Evolutionary conservation across 805 yeast genomes (phyloP).

Genomic region (Saccharomycopsis lassenensis): DNA sequence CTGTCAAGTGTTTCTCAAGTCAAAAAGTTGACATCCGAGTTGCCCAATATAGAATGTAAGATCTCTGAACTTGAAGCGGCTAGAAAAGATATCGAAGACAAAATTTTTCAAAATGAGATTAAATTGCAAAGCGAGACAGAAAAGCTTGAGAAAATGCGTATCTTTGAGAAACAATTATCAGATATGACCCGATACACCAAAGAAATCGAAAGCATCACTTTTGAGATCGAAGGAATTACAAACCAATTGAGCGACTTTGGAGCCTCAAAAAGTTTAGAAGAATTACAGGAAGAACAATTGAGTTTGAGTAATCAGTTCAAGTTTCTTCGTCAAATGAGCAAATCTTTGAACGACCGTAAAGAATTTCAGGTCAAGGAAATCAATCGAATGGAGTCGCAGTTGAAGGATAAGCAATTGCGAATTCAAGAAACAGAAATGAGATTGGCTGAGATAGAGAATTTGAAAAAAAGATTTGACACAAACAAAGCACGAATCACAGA

Average conservation of each 20-base stretch:
- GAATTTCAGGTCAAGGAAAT: slow-evolving; percentile 35
- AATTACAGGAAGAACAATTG: slow-evolving; percentile 35
- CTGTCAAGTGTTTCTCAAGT: slow-evolving; percentile 5
- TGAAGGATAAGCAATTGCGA: slow-evolving; percentile 41
- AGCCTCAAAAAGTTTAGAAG: slow-evolving; percentile 32
- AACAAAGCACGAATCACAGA: slow-evolving; percentile 23
- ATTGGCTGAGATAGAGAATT: slow-evolving; percentile 34
- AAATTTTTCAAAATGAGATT: too few species aligned
- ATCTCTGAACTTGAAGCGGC: too few species aligned
- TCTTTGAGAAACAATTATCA: too few species aligned
- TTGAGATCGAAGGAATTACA: slow-evolving; percentile 23
- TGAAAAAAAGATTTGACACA: slow-evolving; percentile 30
- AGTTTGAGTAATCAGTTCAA: slow-evolving; percentile 31
- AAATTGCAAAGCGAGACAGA: too few species aligned
- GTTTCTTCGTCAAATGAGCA: slow-evolving; percentile 27
- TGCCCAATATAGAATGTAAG: too few species aligned
- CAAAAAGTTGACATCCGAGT: slow-evolving; percentile 6
- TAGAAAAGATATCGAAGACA: too few species aligned
- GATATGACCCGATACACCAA: slow-evolving; percentile 27
- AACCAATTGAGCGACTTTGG: slow-evolving; percentile 32
- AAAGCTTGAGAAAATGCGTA: too few species aligned
- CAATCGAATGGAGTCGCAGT: slow-evolving; percentile 34
- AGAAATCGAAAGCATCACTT: slow-evolving; percentile 23
- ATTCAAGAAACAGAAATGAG: slow-evolving; percentile 45
- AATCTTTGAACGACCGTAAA: slow-evolving; percentile 29